phyloP scores from a whole-genome alignment of 2,329 filamentous ascomycete genomes.

The Beauveria pseudobassiana region DNA sequence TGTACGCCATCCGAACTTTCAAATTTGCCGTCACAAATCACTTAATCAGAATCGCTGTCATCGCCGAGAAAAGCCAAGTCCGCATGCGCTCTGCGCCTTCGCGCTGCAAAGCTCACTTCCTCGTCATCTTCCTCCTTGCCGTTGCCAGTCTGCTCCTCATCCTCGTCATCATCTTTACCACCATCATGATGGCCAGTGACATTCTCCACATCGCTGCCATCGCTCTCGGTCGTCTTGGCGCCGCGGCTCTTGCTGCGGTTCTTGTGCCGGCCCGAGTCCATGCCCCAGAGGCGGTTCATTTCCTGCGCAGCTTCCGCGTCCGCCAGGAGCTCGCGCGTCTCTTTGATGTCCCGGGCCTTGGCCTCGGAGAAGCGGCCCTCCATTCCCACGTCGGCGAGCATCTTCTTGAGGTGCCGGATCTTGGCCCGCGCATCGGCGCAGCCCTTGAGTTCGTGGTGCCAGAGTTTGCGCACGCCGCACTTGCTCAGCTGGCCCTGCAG shows the following conservation, averaged over 20 bases:
- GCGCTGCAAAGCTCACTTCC: constrained; percentile 31
- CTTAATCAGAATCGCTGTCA: constrained; percentile 57
- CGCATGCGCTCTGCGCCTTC: constrained; percentile 39
- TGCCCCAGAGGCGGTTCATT: constrained; percentile 73
- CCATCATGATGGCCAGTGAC: constrained; percentile 22
- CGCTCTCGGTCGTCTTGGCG: constrained; percentile 21
- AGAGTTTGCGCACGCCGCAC: constrained; percentile 88
- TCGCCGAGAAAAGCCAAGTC: constrained; percentile 61
- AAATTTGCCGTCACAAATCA: not conserved
- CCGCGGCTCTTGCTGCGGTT: constrained; percentile 30
- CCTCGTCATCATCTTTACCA: constrained; percentile 22
- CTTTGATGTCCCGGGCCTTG: constrained; percentile 80
- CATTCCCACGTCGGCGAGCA: constrained; percentile 82
- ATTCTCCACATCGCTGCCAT: constrained; percentile 22
- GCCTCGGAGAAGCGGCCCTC: constrained; percentile 78
- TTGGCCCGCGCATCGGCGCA: constrained; percentile 70
- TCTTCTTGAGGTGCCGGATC: constrained; percentile 69
- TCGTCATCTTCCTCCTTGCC: constrained; percentile 24
- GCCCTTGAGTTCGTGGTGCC: constrained; percentile 74
- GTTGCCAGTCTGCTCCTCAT: constrained; percentile 19
- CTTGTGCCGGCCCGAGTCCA: constrained; percentile 31
- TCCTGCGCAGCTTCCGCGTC: constrained; percentile 81
- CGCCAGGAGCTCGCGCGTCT: constrained; percentile 72
- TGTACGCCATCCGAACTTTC: not conserved
- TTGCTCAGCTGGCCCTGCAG: constrained; percentile 81